These are phyloP conservation scores for Diaporthe citrichinensis DNA, from an alignment of 2,329 filamentous ascomycete genomes.

Conservation along the genomic window DNA sequence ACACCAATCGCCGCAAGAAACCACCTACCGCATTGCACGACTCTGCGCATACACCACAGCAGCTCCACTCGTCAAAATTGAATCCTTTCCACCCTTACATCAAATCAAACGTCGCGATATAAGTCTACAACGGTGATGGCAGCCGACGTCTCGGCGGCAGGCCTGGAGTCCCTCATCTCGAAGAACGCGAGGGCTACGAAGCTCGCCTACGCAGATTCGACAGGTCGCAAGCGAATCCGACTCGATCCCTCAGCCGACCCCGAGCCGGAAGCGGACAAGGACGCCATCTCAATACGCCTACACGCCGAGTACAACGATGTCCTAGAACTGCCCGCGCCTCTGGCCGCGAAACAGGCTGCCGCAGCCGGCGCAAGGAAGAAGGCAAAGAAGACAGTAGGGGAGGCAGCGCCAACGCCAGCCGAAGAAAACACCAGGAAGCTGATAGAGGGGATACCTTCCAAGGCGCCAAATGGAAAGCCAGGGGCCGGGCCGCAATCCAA, in stretches of 20 bases:
- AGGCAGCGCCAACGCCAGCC: slow-evolving; percentile 48
- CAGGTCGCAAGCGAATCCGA: slow-evolving; percentile 51
- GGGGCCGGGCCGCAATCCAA: slow-evolving; percentile 49
- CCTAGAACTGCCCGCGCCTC: slow-evolving; percentile 80
- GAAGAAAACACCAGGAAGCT: slow-evolving; percentile 72
- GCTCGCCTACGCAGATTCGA: slow-evolving; percentile 54
- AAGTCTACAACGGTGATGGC: slow-evolving; percentile 46
- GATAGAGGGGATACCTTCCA: slow-evolving; percentile 74
- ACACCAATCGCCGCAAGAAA: background rate
- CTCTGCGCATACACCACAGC: background rate
- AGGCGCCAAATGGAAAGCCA: slow-evolving; percentile 47
- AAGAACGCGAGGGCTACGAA: slow-evolving; percentile 59
- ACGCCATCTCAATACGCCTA: slow-evolving; percentile 70
- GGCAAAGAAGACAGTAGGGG: slow-evolving; percentile 65
- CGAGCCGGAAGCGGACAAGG: slow-evolving; percentile 56
- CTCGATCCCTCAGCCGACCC: slow-evolving; percentile 55
- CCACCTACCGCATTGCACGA: background rate
- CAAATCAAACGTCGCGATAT: background rate
- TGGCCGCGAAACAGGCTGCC: slow-evolving; percentile 84
- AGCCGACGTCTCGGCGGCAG: slow-evolving; percentile 49
- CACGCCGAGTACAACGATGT: slow-evolving; percentile 83
- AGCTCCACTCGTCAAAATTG: background rate
- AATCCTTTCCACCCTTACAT: background rate
- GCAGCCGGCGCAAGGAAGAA: slow-evolving; percentile 74
- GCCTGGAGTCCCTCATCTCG: slow-evolving; percentile 55